Evolutionary conservation across 768 basidiomycete genomes (phyloP).

Genomic region (Rubroboletus pulcherrimus): DNA sequence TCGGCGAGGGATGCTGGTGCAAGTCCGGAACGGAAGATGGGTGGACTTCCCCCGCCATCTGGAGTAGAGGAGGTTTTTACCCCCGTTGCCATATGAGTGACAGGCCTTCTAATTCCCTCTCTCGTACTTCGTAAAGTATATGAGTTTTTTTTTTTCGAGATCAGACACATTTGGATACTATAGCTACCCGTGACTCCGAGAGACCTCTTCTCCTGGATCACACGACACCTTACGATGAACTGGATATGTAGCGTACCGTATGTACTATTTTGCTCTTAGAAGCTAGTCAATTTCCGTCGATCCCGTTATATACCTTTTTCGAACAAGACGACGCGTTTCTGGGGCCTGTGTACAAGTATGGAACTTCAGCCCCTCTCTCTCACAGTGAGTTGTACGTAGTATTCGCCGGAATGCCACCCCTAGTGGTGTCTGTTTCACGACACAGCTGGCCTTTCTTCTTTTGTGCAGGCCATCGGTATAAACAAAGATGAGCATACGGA

Average conservation of each 20-base stretch:
- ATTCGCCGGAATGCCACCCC: too few species aligned
- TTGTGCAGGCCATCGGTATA: too few species aligned
- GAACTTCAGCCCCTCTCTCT: too few species aligned
- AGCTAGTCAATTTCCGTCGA: conserved; percentile 20
- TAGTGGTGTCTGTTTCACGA: too few species aligned
- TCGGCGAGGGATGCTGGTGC: conserved; percentile 24
- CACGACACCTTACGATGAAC: conserved; percentile 5
- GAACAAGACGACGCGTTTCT: not conserved
- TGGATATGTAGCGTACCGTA: conserved; percentile 23
- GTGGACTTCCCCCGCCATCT: conserved; percentile 9
- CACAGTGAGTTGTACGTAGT: too few species aligned
- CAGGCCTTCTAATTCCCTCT: conserved; percentile 17
- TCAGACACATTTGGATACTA: conserved; percentile 14
- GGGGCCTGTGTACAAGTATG: too few species aligned
- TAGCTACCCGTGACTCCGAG: conserved; percentile 7
- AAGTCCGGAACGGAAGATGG: conserved; percentile 29
- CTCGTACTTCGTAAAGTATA: conserved; percentile 3
- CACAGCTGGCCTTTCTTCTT: too few species aligned
- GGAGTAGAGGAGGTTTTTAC: conserved; percentile 19
- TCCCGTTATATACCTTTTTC: not conserved
- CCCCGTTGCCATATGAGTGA: conserved; percentile 29
- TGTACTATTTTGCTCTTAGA: conserved; percentile 27
- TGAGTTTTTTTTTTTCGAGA: conserved; percentile 6
- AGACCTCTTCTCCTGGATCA: conserved; percentile 3
- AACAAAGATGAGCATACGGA: too few species aligned